Percentiles rank a stretch among this genome's conserved stretches.
Conservation (phyloP, 306 rosid species). For the Canavalia ensiformis region DNA sequence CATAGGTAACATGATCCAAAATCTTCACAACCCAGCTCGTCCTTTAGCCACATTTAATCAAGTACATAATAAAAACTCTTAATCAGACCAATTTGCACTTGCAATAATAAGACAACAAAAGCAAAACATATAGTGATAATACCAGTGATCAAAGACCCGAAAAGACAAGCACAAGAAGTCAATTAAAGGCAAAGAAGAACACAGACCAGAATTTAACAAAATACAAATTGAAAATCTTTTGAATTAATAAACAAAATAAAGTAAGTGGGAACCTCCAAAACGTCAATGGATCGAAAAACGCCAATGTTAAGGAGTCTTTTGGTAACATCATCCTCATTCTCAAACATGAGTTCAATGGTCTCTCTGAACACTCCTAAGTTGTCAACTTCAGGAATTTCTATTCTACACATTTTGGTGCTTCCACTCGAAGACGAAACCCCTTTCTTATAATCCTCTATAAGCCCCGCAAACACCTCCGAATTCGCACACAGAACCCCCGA, state of each 20-base stretch:
- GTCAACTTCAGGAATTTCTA: slow-evolving; percentile 87
- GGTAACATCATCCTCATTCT: slow-evolving; percentile 59
- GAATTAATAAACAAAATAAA: background rate
- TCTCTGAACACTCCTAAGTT: slow-evolving; percentile 77
- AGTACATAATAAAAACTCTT: slow-evolving; percentile 22
- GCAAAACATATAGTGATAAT: background rate
- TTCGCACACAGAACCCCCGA: slow-evolving; percentile 76
- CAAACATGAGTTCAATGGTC: slow-evolving; percentile 90
- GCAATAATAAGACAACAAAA: background rate
- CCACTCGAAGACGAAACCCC: slow-evolving; percentile 49
- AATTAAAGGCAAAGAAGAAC: background rate
- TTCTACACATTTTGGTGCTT: slow-evolving; percentile 70
- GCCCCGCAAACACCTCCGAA: slow-evolving; percentile 78
- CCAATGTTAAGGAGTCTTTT: slow-evolving; percentile 71
- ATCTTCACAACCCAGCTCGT: background rate
- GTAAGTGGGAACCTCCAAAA: slow-evolving; percentile 75
- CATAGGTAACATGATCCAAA: background rate
- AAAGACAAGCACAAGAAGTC: background rate
- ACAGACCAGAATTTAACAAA: background rate
- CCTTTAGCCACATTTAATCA: background rate
- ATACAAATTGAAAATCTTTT: background rate
- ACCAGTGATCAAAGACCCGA: background rate
- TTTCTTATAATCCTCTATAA: slow-evolving; percentile 62
- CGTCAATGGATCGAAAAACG: slow-evolving; percentile 76
- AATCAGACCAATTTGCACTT: background rate